phyloP scores from a whole-genome alignment of 192 early-diverging fungal species.

The Phycomyces blakesleeanus region DNA sequence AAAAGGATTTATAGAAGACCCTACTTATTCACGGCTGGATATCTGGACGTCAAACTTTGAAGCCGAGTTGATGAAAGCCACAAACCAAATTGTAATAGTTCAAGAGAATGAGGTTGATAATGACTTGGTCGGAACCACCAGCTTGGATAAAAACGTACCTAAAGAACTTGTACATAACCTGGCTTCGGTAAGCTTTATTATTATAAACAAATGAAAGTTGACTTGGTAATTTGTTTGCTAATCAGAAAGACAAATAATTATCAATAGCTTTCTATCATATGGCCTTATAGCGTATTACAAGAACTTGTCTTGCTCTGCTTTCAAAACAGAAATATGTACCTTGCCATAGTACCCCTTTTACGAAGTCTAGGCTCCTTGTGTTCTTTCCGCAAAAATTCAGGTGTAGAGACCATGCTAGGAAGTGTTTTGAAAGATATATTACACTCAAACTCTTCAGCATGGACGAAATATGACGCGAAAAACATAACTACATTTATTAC shows the following conservation, averaged over 20 bases:
- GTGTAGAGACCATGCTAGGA: not conserved
- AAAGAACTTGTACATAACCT: not conserved
- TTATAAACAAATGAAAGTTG: not conserved
- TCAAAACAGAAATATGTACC: conserved; percentile 12
- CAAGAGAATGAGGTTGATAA: not conserved
- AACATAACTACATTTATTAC: conserved; percentile 9
- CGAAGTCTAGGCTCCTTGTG: not conserved
- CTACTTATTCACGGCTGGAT: not conserved
- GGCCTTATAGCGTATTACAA: conserved; percentile 10
- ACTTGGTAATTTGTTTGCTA: not conserved
- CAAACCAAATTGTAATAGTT: conserved; percentile 4
- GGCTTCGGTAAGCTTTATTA: not conserved
- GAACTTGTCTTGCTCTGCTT: conserved; percentile 8
- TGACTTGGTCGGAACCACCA: not conserved
- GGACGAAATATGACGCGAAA: not conserved
- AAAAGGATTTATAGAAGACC: not conserved
- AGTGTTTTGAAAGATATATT: conserved; percentile 2
- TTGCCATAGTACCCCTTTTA: conserved; percentile 6
- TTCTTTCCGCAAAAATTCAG: not conserved
- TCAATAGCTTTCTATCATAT: conserved; percentile 13
- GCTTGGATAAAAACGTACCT: conserved; percentile 1
- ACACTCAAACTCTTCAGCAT: not conserved
- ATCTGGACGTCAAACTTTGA: conserved; percentile 10
- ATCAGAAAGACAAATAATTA: not conserved
- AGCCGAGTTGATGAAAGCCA: conserved; percentile 2